Percentiles rank a stretch among this genome's conserved stretches.
Conservation (phyloP, 257 asterid genomes). For the Ophiorrhiza pumila region DNA sequence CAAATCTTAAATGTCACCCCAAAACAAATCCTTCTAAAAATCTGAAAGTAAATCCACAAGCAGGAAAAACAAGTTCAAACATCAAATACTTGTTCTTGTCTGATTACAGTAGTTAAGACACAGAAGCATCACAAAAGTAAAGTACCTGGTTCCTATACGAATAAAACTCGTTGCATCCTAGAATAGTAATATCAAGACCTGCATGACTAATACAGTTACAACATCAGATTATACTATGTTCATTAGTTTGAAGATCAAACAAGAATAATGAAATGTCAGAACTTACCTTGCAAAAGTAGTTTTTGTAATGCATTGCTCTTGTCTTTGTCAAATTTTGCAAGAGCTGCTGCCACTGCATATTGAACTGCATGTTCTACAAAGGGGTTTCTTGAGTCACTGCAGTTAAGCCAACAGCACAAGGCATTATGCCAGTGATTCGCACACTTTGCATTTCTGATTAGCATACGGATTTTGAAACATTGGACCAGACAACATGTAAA, state of each 20-base stretch:
- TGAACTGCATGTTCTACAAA: conserved; percentile 88
- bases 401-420: conserved; percentile 28
- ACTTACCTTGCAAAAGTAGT: conserved; percentile 75
- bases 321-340: conserved; percentile 50
- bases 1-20: too few relatives aligned
- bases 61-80: too few relatives aligned
- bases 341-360: conserved; percentile 84
- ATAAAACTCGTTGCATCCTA: conserved; percentile 92
- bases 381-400: conserved; percentile 85
- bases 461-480: not conserved
- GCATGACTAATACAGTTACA: conserved; percentile 46
- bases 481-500: not conserved
- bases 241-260: conserved; percentile 18
- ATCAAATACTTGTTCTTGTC: too few relatives aligned
- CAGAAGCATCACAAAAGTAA: not conserved
- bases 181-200: conserved; percentile 88
- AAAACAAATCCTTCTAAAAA: too few relatives aligned
- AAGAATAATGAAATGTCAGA: conserved; percentile 19
- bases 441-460: conserved; percentile 8
- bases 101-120: not conserved
- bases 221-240: conserved; percentile 26
- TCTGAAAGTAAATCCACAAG: too few relatives aligned
- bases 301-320: conserved; percentile 62
- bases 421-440: conserved; percentile 7
- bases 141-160: conserved; percentile 88